A percentile compares a stretch with the other conserved stretches of the same genome.
These are phyloP conservation scores for Leishmania tropica DNA, from an alignment of 208 protist genomes.

Conservation along the genomic window DNA sequence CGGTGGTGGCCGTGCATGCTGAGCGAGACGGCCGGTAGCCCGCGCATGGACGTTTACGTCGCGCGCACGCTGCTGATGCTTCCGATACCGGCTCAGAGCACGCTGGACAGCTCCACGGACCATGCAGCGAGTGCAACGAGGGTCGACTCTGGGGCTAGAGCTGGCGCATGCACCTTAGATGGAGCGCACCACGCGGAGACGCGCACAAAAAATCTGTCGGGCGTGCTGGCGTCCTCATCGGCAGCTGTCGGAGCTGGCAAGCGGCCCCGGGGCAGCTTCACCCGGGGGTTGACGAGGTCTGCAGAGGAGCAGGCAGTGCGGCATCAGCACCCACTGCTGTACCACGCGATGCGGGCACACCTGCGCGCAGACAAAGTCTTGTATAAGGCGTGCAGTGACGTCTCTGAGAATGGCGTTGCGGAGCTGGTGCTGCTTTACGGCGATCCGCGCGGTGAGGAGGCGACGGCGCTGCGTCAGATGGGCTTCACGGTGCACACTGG, in stretches of 20 bases:
- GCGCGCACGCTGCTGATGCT: conserved; percentile 34
- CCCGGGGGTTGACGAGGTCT: background rate
- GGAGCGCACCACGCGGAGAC: background rate
- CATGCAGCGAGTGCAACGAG: background rate
- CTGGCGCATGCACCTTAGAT: background rate
- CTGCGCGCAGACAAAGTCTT: background rate
- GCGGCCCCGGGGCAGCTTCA: background rate
- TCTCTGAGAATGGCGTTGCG: background rate
- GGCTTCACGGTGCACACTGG: conserved; percentile 30
- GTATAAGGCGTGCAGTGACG: background rate
- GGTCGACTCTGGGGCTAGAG: background rate
- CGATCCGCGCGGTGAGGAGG: conserved; percentile 13
- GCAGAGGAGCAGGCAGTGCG: conserved; percentile 20
- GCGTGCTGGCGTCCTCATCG: conserved; percentile 2
- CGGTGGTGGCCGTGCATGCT: conserved; percentile 26
- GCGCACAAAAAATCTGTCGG: background rate
- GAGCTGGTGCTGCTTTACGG: conserved; percentile 22
- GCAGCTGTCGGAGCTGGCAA: background rate
- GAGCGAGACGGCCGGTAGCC: conserved; percentile 11
- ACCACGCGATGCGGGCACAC: conserved; percentile 8
- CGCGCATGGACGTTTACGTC: conserved; percentile 25
- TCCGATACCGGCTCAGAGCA: conserved; percentile 27
- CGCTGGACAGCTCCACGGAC: conserved; percentile 7
- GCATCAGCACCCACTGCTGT: conserved; percentile 19
- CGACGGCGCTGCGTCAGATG: conserved; percentile 22